Conservation (phyloP, 306 rosid genomes). For the Ormosia emarginata region DNA sequence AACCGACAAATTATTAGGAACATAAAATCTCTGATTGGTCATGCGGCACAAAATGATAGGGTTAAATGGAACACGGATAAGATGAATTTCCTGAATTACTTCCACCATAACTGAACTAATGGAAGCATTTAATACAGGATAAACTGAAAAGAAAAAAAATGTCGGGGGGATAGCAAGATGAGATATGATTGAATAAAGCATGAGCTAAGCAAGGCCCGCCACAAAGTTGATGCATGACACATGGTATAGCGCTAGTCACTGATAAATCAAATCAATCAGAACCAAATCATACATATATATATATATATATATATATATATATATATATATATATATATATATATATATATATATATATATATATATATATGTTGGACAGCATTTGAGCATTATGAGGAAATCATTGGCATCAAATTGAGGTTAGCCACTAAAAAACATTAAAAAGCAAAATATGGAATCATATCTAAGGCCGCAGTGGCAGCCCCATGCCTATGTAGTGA, state of each 20-base stretch:
- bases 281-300: not conserved
- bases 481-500: not conserved
- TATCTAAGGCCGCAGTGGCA: conserved; percentile 12
- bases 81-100: not conserved
- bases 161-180: not conserved
- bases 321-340: not conserved
- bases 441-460: not conserved
- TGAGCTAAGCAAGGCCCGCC: conserved; percentile 32
- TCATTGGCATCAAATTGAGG: conserved; percentile 29
- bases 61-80: not conserved
- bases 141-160: not conserved
- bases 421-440: conserved; percentile 31
- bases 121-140: not conserved
- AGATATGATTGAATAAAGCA: conserved; percentile 35
- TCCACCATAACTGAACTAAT: not conserved
- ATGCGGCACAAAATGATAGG: conserved; percentile 4
- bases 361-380: not conserved
- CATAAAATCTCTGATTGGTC: not conserved
- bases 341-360: not conserved
- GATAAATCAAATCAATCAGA: conserved; percentile 10
- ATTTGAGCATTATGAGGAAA: conserved; percentile 18
- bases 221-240: conserved; percentile 31
- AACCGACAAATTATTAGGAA: not conserved
- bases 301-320: no score
- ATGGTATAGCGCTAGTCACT: conserved; percentile 1